phyloP scores from a whole-genome alignment of 2,329 filamentous ascomycete genomes.

The Penicillium sp. region DNA sequence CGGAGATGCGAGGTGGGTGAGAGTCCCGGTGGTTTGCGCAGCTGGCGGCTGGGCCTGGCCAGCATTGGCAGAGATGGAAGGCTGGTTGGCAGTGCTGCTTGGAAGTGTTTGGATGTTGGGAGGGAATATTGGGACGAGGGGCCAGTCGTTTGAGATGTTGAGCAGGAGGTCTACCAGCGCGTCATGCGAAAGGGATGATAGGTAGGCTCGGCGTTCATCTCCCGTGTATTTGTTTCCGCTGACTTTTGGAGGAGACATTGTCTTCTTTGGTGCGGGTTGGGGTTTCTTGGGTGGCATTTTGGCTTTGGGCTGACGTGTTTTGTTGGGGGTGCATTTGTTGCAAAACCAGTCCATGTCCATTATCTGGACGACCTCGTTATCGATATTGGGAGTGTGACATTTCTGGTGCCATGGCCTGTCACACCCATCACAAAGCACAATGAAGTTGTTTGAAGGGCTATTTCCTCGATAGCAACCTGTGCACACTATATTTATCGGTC shows the following conservation, averaged over 20 bases:
- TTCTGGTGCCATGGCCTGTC: constrained; percentile 78
- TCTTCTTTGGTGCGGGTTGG: constrained; percentile 20
- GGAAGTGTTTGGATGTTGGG: constrained; percentile 29
- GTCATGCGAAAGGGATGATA: constrained; percentile 61
- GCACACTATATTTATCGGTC: constrained; percentile 58
- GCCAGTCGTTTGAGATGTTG: constrained; percentile 61
- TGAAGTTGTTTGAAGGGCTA: constrained; percentile 72
- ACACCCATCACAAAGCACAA: constrained; percentile 84
- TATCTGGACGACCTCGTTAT: constrained; percentile 67
- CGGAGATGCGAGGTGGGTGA: not conserved
- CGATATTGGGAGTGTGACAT: constrained; percentile 75
- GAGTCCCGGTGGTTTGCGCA: not conserved
- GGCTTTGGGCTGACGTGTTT: constrained; percentile 43
- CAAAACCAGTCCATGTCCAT: constrained; percentile 73
- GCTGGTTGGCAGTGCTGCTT: not conserved
- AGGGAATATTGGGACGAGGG: constrained; percentile 67
- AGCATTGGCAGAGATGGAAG: not conserved
- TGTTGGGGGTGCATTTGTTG: constrained; percentile 57
- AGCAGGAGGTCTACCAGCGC: constrained; percentile 67
- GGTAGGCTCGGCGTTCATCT: constrained; percentile 62
- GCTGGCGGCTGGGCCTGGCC: not conserved
- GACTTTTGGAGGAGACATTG: constrained; percentile 16
- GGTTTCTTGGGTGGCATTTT: constrained; percentile 18
- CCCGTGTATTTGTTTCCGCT: constrained; percentile 30
- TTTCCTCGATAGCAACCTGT: constrained; percentile 71